These are phyloP conservation scores for Nicotiana benthamiana DNA, from an alignment of 257 asterid species.

Conservation along the genomic window DNA sequence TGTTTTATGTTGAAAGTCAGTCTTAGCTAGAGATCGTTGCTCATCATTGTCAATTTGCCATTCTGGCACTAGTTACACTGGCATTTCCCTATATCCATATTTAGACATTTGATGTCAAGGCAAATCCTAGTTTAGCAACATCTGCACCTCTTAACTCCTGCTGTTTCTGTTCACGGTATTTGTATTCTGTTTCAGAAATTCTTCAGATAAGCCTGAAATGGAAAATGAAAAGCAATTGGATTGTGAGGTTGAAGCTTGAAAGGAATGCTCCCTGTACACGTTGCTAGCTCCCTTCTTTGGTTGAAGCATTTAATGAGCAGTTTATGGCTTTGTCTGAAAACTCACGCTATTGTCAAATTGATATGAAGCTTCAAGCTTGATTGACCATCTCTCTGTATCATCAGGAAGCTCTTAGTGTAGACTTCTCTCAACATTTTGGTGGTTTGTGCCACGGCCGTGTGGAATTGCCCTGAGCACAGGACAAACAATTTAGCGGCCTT, in stretches of 20 bases:
- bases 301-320: neutral
- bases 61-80: neutral
- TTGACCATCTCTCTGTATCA: neutral
- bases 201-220: neutral
- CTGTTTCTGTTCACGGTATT: neutral
- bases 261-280: neutral
- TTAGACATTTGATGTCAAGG: neutral
- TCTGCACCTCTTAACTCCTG: neutral
- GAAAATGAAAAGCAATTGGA: neutral
- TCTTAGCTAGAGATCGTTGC: neutral
- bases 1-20: neutral
- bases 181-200: neutral
- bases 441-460: neutral
- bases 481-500: neutral
- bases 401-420: neutral
- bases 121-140: neutral
- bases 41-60: neutral
- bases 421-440: no score
- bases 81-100: neutral
- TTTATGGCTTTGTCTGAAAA: neutral
- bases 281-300: neutral
- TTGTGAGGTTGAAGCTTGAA: neutral
- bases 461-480: neutral
- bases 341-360: neutral
- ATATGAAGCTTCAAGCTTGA: neutral